phyloP scores from a whole-genome alignment of 78 protist species.

The Emiliania huxleyi region DNA sequence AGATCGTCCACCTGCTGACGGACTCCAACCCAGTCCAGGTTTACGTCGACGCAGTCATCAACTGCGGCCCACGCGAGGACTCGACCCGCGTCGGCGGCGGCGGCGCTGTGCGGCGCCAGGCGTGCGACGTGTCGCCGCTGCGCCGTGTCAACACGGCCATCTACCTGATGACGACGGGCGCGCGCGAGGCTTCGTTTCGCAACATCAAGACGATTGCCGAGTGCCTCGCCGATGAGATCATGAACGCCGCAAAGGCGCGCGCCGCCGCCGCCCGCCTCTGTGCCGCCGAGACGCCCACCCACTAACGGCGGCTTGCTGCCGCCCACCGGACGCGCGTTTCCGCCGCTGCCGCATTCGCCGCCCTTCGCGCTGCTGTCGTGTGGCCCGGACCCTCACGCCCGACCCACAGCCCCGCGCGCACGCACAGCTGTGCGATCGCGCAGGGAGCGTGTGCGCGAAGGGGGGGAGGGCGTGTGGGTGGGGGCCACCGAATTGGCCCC shows the following conservation, averaged over 20 bases:
- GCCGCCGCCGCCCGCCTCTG: no score
- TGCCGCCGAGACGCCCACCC: no score
- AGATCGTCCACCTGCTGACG: slow-evolving; percentile 97
- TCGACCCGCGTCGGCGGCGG: slow-evolving; percentile 97
- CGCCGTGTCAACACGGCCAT: slow-evolving; percentile 95
- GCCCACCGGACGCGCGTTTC: no score
- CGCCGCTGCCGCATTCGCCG: no score
- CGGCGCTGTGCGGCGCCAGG: slow-evolving; percentile 99
- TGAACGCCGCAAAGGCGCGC: slow-evolving; percentile 93
- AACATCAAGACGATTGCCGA: slow-evolving; percentile 97
- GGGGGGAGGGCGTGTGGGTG: no score
- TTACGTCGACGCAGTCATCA: slow-evolving; percentile 89
- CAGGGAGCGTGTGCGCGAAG: no score
- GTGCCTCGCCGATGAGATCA: slow-evolving; percentile 95
- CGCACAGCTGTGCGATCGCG: no score
- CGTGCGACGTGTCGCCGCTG: slow-evolving; percentile 99
- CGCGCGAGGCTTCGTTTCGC: slow-evolving; percentile 97
- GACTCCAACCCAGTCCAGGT: slow-evolving; percentile 94
- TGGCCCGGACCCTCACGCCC: background rate
- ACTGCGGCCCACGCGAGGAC: slow-evolving; percentile 99
- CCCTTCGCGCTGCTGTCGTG: background rate
- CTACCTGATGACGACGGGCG: slow-evolving; percentile 51
- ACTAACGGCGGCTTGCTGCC: no score
- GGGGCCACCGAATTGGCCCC: no score
- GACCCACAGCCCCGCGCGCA: no score